A percentile compares a stretch with the other conserved stretches of the same genome.
Conservation (phyloP, 2,329 filamentous ascomycete genomes). For the Xylaria sp. region DNA sequence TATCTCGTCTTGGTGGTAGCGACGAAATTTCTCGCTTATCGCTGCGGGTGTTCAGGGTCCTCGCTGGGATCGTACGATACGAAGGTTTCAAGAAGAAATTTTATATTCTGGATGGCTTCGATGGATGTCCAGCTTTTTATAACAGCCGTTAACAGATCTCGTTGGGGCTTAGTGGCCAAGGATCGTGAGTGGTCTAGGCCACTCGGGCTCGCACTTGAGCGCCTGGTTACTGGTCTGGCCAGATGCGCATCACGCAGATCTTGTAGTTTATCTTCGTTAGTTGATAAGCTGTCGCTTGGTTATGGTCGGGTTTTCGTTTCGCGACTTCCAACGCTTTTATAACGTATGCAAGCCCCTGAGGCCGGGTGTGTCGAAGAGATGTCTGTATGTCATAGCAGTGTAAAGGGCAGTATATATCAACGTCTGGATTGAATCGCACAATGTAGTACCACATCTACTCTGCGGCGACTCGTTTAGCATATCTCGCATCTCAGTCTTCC, state of each 20-base stretch:
- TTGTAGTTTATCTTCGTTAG: slow-evolving; percentile 11
- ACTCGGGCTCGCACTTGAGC: slow-evolving; percentile 1
- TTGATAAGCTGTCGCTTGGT: slow-evolving; percentile 4
- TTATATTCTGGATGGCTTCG: slow-evolving; percentile 11
- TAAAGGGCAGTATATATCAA: not conserved
- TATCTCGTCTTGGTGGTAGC: slow-evolving; percentile 26
- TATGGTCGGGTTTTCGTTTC: slow-evolving; percentile 11
- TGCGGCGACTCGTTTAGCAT: not conserved
- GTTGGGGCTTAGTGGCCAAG: slow-evolving; percentile 31
- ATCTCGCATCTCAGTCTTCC: not conserved
- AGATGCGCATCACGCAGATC: slow-evolving; percentile 20
- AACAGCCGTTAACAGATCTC: slow-evolving; percentile 14
- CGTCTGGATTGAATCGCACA: not conserved
- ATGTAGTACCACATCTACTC: not conserved
- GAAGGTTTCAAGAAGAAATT: slow-evolving; percentile 18
- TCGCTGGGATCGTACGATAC: slow-evolving; percentile 28
- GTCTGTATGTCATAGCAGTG: not conserved
- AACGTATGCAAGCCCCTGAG: slow-evolving; percentile 18
- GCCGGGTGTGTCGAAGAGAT: not conserved
- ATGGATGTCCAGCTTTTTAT: slow-evolving; percentile 34
- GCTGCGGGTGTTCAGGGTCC: slow-evolving; percentile 9
- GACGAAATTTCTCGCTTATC: slow-evolving; percentile 3
- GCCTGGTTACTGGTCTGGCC: not conserved
- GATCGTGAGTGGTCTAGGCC: slow-evolving; percentile 32
- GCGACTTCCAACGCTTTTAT: slow-evolving; percentile 1